Evolutionary conservation across 164 flowering plant species (phyloP).

Genomic region (Pachysandra terminalis): DNA sequence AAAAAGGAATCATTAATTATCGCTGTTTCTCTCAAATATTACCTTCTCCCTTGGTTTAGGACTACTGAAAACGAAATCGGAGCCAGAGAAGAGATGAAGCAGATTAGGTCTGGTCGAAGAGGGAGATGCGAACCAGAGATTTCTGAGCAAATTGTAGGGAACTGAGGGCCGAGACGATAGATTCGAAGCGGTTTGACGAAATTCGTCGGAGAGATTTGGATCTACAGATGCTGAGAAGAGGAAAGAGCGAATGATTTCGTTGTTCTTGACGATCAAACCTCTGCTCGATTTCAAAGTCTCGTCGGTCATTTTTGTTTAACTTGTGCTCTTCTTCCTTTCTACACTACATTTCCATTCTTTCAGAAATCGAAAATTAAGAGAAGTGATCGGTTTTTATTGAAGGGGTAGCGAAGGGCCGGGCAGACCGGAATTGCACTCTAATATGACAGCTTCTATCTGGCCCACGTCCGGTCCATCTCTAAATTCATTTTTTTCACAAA

Average conservation of each 20-base stretch:
- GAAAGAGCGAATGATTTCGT: constrained; percentile 49
- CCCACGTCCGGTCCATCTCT: no score
- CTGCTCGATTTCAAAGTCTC: not conserved
- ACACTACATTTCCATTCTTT: no score
- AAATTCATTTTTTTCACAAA: no score
- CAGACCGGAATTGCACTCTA: no score
- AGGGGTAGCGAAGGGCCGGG: no score
- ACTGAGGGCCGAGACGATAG: constrained; percentile 37
- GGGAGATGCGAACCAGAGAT: constrained; percentile 46
- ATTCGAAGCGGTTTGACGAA: constrained; percentile 40
- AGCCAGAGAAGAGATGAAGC: constrained; percentile 42
- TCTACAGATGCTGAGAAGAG: constrained; percentile 42
- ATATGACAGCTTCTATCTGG: no score
- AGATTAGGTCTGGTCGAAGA: constrained; percentile 46
- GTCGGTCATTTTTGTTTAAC: no score
- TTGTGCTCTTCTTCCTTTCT: no score
- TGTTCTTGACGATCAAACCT: constrained; percentile 39
- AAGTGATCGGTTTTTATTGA: no score
- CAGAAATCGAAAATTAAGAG: no score
- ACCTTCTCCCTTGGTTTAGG: constrained; percentile 93
- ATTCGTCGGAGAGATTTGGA: constrained; percentile 33
- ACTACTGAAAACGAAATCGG: constrained; percentile 55
- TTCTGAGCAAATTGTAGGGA: constrained; percentile 51
- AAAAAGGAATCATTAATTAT: no score
- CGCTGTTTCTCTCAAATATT: not conserved